A percentile compares a stretch with the other conserved stretches of the same genome.
Conservation (phyloP, 176 grass and related monocot species). For the Aegilops sharonensis region DNA sequence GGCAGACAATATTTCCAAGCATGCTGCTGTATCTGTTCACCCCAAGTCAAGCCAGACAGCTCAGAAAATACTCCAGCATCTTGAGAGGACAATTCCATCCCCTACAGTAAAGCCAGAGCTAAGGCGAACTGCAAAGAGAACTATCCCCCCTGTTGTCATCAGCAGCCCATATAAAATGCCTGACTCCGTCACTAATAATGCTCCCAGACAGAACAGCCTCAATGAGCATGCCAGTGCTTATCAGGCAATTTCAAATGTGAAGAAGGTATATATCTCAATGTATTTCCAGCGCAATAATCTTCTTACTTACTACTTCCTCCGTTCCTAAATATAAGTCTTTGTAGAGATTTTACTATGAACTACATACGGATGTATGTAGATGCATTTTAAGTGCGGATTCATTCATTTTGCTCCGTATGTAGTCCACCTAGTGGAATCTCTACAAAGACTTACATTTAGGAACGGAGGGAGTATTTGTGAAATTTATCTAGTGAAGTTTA, state of each 20-base stretch:
- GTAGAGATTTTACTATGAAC: too few species aligned
- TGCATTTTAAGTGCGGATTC: too few species aligned
- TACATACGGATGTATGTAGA: too few species aligned
- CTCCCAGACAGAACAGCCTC: slow-evolving; percentile 2
- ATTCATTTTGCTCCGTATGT: too few species aligned
- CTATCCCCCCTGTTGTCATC: slow-evolving; percentile 4
- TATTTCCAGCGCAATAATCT: neutral
- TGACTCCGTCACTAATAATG: slow-evolving; percentile 18
- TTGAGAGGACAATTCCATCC: slow-evolving; percentile 60
- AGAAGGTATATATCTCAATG: slow-evolving; percentile 47
- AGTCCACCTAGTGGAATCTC: too few species aligned
- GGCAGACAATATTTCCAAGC: slow-evolving; percentile 30
- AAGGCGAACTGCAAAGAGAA: slow-evolving; percentile 33
- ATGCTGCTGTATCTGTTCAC: slow-evolving; percentile 46
- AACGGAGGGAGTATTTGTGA: too few species aligned
- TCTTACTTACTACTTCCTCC: neutral
- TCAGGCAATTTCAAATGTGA: slow-evolving; percentile 33
- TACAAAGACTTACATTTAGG: too few species aligned
- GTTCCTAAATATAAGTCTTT: too few species aligned
- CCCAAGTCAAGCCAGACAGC: slow-evolving; percentile 63
- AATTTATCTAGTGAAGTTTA: neutral
- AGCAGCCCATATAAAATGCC: slow-evolving; percentile 28
- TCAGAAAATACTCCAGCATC: slow-evolving; percentile 67
- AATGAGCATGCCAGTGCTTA: neutral
- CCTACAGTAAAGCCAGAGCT: slow-evolving; percentile 46